These are phyloP conservation scores for Marchantia paleacea DNA, from an alignment of 225 moss, liverwort and hornwort species.

Conservation along the genomic window DNA sequence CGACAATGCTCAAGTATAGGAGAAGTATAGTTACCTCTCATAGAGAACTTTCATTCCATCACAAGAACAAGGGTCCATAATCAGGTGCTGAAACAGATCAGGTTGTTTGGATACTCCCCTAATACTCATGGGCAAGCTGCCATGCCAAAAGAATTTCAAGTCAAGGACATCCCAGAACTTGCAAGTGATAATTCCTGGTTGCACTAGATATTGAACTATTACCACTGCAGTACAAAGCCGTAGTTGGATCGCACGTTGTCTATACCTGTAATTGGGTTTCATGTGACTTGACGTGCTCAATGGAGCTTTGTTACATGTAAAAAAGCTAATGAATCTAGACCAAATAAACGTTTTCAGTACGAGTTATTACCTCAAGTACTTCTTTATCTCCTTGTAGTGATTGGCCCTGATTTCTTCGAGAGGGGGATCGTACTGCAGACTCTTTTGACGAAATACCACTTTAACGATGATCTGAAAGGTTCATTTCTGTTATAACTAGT, in stretches of 20 bases:
- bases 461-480: conserved; percentile 28
- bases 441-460: conserved; percentile 27
- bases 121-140: conserved; percentile 34
- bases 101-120: conserved; percentile 26
- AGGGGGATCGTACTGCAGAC: conserved; percentile 30
- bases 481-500: background rate
- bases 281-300: no score
- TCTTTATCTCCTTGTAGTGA: conserved; percentile 32
- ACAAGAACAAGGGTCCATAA: conserved; percentile 13
- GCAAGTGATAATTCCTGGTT: background rate
- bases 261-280: no score
- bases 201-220: background rate
- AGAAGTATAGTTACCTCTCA: conserved; percentile 15
- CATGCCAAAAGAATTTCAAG: background rate
- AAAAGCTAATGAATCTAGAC: background rate
- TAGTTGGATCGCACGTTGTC: no score
- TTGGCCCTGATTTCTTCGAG: conserved; percentile 37
- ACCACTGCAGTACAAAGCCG: background rate
- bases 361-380: conserved; percentile 29
- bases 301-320: background rate
- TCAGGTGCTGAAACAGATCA: conserved; percentile 25
- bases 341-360: background rate
- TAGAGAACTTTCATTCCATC: conserved; percentile 23
- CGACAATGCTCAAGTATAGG: background rate
- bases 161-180: background rate